A percentile compares a stretch with the other conserved stretches of the same genome.
Evolutionary conservation across 2,329 filamentous ascomycete genomes (phyloP).

Genomic region (Alternaria conjuncta): DNA sequence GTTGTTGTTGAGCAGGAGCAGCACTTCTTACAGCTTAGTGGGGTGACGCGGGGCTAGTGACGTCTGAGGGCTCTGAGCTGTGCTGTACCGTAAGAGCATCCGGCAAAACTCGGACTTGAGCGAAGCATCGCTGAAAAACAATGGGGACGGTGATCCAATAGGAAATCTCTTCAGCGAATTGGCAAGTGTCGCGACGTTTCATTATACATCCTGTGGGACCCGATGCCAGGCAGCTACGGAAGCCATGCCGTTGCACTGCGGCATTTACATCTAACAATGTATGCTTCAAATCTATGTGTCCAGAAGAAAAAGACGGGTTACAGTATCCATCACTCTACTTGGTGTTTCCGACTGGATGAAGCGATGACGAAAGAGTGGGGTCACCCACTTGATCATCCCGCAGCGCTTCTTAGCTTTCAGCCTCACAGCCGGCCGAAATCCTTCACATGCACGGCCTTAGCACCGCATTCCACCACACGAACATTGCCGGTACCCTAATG

Average conservation of each 20-base stretch:
- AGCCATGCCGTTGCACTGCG: not conserved
- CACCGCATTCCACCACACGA: not conserved
- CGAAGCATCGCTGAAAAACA: constrained; percentile 25
- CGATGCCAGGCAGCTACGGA: not conserved
- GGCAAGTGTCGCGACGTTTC: constrained; percentile 2
- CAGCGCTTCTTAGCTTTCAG: constrained; percentile 22
- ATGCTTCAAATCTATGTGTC: not conserved
- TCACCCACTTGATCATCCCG: constrained; percentile 18
- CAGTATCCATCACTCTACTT: not conserved
- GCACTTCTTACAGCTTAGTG: constrained; percentile 27
- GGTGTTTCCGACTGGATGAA: not conserved
- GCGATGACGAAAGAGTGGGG: constrained; percentile 6
- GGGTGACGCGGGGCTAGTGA: constrained; percentile 33
- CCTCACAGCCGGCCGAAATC: constrained; percentile 18
- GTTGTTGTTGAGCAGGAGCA: constrained; percentile 41
- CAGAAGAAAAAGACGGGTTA: not conserved
- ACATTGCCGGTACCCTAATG: constrained; percentile 7
- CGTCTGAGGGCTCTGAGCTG: constrained; percentile 10
- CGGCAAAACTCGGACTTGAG: constrained; percentile 41
- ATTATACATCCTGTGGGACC: not conserved
- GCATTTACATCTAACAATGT: too few relatives aligned
- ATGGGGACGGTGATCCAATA: constrained; percentile 29
- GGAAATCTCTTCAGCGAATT: constrained; percentile 10
- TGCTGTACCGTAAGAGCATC: constrained; percentile 12
- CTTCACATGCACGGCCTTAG: not conserved